Evolutionary conservation across 108 stramenopile species (phyloP), one percentile per base, ranked within the genome.

Genomic region (Chaetoceros muelleri): DNA sequence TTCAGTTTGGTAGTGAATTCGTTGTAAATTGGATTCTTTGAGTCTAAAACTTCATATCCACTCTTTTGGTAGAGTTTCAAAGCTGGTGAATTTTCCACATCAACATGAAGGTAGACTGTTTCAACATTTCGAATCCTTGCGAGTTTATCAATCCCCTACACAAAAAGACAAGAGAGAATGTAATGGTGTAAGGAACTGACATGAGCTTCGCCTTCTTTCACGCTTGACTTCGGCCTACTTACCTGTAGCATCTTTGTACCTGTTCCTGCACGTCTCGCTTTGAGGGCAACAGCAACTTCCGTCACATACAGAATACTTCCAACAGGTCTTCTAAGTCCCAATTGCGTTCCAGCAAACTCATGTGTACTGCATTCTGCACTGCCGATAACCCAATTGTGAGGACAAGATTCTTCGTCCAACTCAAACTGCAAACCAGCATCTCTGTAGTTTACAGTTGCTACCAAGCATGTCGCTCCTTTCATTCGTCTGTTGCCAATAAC

Each of bases 351-450:
- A 34, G 62, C 46, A 52, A 92, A 88, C 70, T 92, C 90, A 54
- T 88, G 84, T 73, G 78, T 70, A 53, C 83, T 85, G 44, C 81
- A 80, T 58, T 92, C 90, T 17, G 79, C 86, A 51, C 74, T 86
- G 20, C 90, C 90, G 26, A 86, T 57, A 22, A 91, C 73, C 46
- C 23, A 40, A 7, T 52, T 48, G 18, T 25, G 3, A 44, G 28
- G 24, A 46, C 64, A 20, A 24, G 52, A 31, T 30, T 29, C n/a
- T 57, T 44, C 10, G 2, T n/a, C 31, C 21, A 24, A 10, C 8
- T 40, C 34, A 40, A 10, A 10, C 34, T 10, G 8, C 8, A 7
- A 7, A 7, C 3, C 48, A 49, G 45, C 52, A 0, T 30, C 44
- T n/a, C n/a, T n/a, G 34, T 25, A 2, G 24, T 27, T 45, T 20